Evolutionary conservation across 331 rosid species (phyloP), one percentile per base, ranked within the genome.

Genomic region (Pyracantha coccinea): DNA sequence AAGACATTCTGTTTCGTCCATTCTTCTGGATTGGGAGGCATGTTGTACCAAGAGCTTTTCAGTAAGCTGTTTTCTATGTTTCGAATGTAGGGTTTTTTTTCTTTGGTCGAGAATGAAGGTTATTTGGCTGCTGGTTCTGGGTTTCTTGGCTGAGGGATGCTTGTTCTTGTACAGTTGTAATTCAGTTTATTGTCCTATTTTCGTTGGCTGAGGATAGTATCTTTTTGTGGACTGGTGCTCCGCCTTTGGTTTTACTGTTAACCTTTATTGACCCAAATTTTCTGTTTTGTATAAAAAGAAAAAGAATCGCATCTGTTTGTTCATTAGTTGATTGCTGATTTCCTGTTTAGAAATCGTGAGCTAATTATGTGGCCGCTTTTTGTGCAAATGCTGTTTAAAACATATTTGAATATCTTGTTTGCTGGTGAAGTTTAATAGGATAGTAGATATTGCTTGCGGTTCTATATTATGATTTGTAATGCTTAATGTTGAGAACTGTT

Each of bases 401-500:
- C 33, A 19, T 55, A 32, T 32, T 4, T 7, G 29, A 57, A 32
- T 71, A 44, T 71, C 33, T 55, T 21, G 69, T 27, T 54, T 15
- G 32, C 33, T 7, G 58, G 41, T 45, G 70, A 72, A 71, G 25
- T 32, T 72, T 10, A 14, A 64, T 70, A 63, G 54, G 53, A 23
- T 53, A 17, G n/a, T 62, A 61, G 14, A 13, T 61, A 28, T 72
- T 20, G 23, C 32, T 65, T 32, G 6, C n/a, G 50, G 31, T 65
- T n/a, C 69, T 57, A 28, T 28, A 74, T 8, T 24, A 12, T 69
- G 67, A 68, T 71, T 71, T 53, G 75, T 54, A 63, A 69, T 85
- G 75, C 80, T 80, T 77, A 67, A 63, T 66, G 54, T 74, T 79
- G 73, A 69, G 66, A 68, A 68, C 77, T 72, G 54, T 81, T 75